Percentiles rank a stretch among this genome's conserved stretches.
These are phyloP conservation scores for Karstenula rhodostoma DNA, from an alignment of 2,329 filamentous ascomycete genomes.

Conservation along the genomic window DNA sequence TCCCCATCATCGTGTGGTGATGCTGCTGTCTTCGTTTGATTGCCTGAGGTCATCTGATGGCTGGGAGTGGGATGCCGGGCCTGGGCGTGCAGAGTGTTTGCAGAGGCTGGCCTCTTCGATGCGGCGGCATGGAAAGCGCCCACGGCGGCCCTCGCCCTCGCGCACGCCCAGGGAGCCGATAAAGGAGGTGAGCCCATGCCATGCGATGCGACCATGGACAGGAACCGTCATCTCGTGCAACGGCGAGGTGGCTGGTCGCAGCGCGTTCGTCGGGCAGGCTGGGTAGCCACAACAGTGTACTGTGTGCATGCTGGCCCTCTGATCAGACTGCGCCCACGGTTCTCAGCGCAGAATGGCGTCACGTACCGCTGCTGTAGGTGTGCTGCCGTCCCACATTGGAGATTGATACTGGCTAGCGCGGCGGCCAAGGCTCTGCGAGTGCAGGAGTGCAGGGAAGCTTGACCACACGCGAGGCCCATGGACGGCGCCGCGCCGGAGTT, in stretches of 20 bases:
- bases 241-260: constrained; percentile 2
- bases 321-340: constrained; percentile 3
- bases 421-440: constrained; percentile 5
- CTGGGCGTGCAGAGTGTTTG: constrained; percentile 3
- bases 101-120: constrained; percentile 6
- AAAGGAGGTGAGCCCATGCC: constrained; percentile 30
- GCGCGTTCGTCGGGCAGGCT: too few relatives aligned
- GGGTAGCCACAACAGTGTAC: neutral
- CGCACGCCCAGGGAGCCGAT: constrained; percentile 12
- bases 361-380: constrained; percentile 17
- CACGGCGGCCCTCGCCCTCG: too few relatives aligned
- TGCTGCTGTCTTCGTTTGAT: constrained; percentile 8
- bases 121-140: constrained; percentile 12
- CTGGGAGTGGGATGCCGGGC: neutral
- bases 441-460: constrained; percentile 18
- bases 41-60: constrained; percentile 13
- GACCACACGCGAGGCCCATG: constrained; percentile 16
- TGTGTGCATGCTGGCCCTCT: neutral
- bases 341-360: constrained; percentile 32
- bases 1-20: constrained; percentile 10
- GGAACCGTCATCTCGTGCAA: constrained; percentile 16
- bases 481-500: constrained; percentile 10
- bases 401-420: constrained; percentile 32
- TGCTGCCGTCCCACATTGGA: constrained; percentile 37
- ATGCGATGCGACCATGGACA: constrained; percentile 26